Conservation (phyloP, 2,329 filamentous ascomycete genomes). For the Penicillium thymicola region DNA sequence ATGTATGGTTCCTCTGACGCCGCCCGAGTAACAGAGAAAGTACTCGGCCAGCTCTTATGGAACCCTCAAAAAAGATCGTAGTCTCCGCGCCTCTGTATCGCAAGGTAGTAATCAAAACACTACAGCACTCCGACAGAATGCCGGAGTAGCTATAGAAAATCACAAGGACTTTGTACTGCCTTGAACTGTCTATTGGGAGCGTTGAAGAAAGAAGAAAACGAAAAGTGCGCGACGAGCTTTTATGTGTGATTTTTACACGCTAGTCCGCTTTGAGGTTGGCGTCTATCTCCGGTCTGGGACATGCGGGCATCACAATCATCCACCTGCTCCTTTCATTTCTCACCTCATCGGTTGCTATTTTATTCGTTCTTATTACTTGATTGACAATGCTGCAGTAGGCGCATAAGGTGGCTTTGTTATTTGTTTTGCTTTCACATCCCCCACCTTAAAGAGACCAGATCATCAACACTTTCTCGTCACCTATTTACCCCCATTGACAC, state of each 20-base stretch:
- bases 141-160: slow-evolving; percentile 51
- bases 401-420: slow-evolving; percentile 3
- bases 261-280: slow-evolving; percentile 27
- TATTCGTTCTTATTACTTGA: neutral
- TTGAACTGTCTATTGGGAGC: slow-evolving; percentile 86
- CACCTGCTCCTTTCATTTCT: slow-evolving; percentile 2
- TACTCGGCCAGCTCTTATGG: slow-evolving; percentile 73
- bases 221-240: slow-evolving; percentile 20
- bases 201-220: slow-evolving; percentile 49
- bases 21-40: slow-evolving; percentile 67
- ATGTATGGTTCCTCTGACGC: slow-evolving; percentile 83
- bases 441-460: slow-evolving; percentile 2
- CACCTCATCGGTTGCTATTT: neutral
- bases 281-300: slow-evolving; percentile 7
- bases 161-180: slow-evolving; percentile 55
- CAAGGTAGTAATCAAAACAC: slow-evolving; percentile 62
- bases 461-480: slow-evolving; percentile 4
- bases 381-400: slow-evolving; percentile 10
- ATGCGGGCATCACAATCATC: slow-evolving; percentile 12
- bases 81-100: slow-evolving; percentile 62
- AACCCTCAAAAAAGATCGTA: slow-evolving; percentile 47
- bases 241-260: slow-evolving; percentile 19
- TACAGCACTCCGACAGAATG: slow-evolving; percentile 66
- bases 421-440: neutral
- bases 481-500: slow-evolving; percentile 23